Percentiles rank a stretch among this genome's conserved stretches.
phyloP scores from a whole-genome alignment of 2,329 filamentous ascomycete genomes.

The Podosphaera xanthii region DNA sequence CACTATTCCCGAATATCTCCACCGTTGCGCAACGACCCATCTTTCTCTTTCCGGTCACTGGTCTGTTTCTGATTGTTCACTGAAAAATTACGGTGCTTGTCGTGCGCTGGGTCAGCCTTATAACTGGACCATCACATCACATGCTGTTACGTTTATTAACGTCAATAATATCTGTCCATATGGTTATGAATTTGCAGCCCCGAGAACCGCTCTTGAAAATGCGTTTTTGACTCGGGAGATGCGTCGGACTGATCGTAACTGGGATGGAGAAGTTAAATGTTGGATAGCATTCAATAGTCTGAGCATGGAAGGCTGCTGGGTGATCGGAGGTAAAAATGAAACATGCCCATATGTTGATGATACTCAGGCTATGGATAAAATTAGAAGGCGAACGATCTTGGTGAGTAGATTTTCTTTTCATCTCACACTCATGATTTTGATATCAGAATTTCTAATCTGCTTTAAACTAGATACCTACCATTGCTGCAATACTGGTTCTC shows the following conservation, averaged over 20 bases:
- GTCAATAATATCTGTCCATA: slow-evolving; percentile 24
- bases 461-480: slow-evolving; percentile 27
- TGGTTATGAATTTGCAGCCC: slow-evolving; percentile 28
- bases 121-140: slow-evolving; percentile 28
- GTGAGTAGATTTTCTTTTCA: slow-evolving; percentile 5
- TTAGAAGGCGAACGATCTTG: slow-evolving; percentile 23
- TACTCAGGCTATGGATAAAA: slow-evolving; percentile 15
- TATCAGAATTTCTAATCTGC: neutral
- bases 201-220: slow-evolving; percentile 40
- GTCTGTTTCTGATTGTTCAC: slow-evolving; percentile 31
- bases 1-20: slow-evolving; percentile 13
- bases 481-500: slow-evolving; percentile 39
- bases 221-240: slow-evolving; percentile 23
- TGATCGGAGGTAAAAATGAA: slow-evolving; percentile 27
- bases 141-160: slow-evolving; percentile 21
- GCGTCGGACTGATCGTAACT: slow-evolving; percentile 9
- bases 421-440: neutral
- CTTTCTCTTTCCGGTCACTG: slow-evolving; percentile 31
- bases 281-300: slow-evolving; percentile 41
- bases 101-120: slow-evolving; percentile 30
- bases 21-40: slow-evolving; percentile 28
- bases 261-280: slow-evolving; percentile 14
- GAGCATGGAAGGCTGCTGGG: slow-evolving; percentile 34
- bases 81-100: slow-evolving; percentile 30
- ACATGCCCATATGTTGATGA: slow-evolving; percentile 33